phyloP scores from a whole-genome alignment of 805 yeast species.

The Wickerhamiella galacta region DNA sequence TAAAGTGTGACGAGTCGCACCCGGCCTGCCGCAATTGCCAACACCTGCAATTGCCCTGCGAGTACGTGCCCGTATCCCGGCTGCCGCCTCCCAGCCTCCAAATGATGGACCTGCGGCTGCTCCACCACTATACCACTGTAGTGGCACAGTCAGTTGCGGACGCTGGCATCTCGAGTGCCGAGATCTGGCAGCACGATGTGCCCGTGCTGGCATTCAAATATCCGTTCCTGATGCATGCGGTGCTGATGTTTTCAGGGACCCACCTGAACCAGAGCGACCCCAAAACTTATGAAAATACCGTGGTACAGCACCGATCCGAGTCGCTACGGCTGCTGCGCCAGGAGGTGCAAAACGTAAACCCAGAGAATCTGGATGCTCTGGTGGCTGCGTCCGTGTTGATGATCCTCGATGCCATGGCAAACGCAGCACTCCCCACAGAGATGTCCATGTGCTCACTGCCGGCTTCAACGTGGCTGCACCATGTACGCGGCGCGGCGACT shows the following conservation, averaged over 20 bases:
- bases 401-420: conserved; percentile 86
- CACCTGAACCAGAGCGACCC: conserved; percentile 71
- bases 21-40: conserved; percentile 69
- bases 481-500: conserved; percentile 93
- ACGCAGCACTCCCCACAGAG: conserved; percentile 47
- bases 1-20: conserved; percentile 78
- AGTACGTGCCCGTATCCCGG: conserved; percentile 29
- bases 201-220: conserved; percentile 76
- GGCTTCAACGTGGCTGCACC: conserved; percentile 93
- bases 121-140: conserved; percentile 73
- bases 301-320: conserved; percentile 74
- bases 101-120: conserved; percentile 59
- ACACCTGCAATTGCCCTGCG: conserved; percentile 64
- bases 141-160: conserved; percentile 80
- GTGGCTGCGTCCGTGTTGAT: conserved; percentile 82
- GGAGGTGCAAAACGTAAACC: conserved; percentile 68
- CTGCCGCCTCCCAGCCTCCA: conserved; percentile 29
- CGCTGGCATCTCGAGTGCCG: conserved; percentile 74
- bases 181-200: conserved; percentile 76
- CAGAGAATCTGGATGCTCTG: conserved; percentile 69
- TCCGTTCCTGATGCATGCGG: conserved; percentile 84
- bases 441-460: conserved; percentile 46
- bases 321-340: conserved; percentile 67
- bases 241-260: conserved; percentile 82
- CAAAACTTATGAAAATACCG: conserved; percentile 21